Evolutionary conservation across 768 basidiomycete species (phyloP), one percentile per base, ranked within the genome.

Genomic region (Infundibulicybe gibba): DNA sequence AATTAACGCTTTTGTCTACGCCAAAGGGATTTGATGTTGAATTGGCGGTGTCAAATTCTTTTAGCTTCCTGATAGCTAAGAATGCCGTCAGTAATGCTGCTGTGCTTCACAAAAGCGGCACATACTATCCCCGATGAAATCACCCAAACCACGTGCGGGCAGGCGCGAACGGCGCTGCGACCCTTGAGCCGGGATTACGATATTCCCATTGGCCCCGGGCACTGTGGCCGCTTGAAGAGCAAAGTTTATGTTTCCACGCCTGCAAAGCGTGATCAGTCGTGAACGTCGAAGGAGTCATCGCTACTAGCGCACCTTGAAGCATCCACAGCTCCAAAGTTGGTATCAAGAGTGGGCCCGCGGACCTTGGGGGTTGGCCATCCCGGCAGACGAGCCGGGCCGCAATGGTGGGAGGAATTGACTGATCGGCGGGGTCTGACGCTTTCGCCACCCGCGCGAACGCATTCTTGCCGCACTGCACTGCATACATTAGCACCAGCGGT

Each of bases 351-450:
- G 13, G 74, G 52, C 5, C 61, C 65, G 31, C 64, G 60, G 16
- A 71, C 67, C 21, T 55, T 13, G 64, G 58, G 0, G 39, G 19
- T 10, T 40, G 42, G 15, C 56, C 61, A 45, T 58, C 60, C 13
- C 65, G 55, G 14, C 63, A 59, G 9, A 52, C 46, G 37, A 68
- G 48, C 20, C 52, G 49, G 32, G 44, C 41, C 1, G 55, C 55
- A 11, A 67, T 48, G 19, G 47, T 32, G 2, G 48, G 30, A 1
- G 70, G 67, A 15, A 72, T 54, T 0, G 63, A 62, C 50, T 72
- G 73, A 45, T 74, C 62, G 9, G 62, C 54, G 2, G 67, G 57
- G n/a, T 61, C 56, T 62, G 65, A 67, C 1, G 64, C 61, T 13
- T 52, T 54, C 6, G 63, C 64, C 25, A 25, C 25, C 25, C 25